A percentile compares a stretch with the other conserved stretches of the same genome.
Evolutionary conservation across 192 early-diverging fungal genomes (phyloP).

Genomic region (Backusella sp.): DNA sequence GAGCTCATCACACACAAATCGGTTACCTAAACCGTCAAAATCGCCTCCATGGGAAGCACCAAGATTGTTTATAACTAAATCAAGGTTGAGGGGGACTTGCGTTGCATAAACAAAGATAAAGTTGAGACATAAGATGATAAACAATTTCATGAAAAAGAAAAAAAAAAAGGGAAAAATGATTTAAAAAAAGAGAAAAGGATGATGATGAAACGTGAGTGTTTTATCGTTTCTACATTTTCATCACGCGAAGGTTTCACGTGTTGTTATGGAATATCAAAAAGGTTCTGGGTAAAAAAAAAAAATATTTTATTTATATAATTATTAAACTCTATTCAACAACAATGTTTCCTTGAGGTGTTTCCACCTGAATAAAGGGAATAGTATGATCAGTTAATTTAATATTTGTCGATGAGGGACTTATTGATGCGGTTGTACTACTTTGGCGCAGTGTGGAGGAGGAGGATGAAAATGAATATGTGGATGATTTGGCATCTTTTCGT

Average conservation of each 20-base stretch:
- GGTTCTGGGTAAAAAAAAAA: no score
- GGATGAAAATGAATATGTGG: conserved; percentile 1
- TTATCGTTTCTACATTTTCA: neutral
- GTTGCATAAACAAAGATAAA: neutral
- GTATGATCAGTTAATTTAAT: neutral
- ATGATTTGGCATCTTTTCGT: neutral
- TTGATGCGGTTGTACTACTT: neutral
- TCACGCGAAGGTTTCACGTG: neutral
- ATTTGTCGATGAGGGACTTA: neutral
- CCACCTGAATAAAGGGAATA: neutral
- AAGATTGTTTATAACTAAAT: neutral
- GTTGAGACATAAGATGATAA: neutral
- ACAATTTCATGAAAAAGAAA: neutral
- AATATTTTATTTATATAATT: neutral
- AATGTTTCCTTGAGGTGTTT: neutral
- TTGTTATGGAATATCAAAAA: no score
- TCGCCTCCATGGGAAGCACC: neutral
- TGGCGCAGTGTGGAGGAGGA: neutral
- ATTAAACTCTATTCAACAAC: neutral
- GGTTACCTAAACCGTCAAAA: conserved; percentile 3
- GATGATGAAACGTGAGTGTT: neutral
- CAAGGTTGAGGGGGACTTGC: neutral
- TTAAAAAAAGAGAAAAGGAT: neutral
- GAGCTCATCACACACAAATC: neutral
- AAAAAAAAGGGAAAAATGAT: neutral